Percentiles rank a stretch among this genome's conserved stretches.
Conservation (phyloP, 345 rosid species). For the Bruguiera parviflora region DNA sequence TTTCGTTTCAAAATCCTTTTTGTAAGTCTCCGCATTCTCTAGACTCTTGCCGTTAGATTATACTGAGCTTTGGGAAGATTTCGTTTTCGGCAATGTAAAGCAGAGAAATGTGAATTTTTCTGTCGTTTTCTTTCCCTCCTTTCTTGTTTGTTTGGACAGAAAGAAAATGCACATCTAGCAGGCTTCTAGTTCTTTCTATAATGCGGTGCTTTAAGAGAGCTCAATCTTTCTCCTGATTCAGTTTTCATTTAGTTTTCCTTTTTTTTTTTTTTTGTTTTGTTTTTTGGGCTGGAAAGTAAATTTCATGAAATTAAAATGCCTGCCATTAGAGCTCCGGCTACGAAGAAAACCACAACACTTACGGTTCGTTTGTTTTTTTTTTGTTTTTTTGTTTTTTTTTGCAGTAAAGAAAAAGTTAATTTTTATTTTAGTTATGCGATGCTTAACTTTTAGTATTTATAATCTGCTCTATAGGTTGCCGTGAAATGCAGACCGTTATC, state of each 20-base stretch:
- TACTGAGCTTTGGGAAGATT: too few species aligned
- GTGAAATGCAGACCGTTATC: slow-evolving; percentile 3
- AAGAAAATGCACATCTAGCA: not conserved
- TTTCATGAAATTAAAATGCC: not conserved
- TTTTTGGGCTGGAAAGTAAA: not conserved
- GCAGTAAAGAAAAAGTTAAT: not conserved
- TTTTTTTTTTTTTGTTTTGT: not conserved
- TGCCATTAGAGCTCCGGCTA: not conserved
- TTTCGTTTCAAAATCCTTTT: not conserved
- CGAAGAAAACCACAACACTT: not conserved
- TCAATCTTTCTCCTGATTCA: not conserved
- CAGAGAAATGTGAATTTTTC: too few species aligned
- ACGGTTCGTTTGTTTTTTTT: not conserved
- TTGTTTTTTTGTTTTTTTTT: not conserved
- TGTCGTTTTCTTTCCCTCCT: not conserved
- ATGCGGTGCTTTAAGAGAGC: not conserved
- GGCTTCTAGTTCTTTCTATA: not conserved
- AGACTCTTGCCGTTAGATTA: too few species aligned
- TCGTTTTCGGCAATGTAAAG: too few species aligned
- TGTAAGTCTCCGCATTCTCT: not conserved
- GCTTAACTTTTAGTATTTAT: too few species aligned
- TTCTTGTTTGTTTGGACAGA: not conserved
- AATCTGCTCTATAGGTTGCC: not conserved
- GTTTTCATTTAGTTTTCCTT: not conserved
- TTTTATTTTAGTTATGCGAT: not conserved